Evolutionary conservation across 73 alveolate species (phyloP).

Genomic region (Paramecium biaurelia): DNA sequence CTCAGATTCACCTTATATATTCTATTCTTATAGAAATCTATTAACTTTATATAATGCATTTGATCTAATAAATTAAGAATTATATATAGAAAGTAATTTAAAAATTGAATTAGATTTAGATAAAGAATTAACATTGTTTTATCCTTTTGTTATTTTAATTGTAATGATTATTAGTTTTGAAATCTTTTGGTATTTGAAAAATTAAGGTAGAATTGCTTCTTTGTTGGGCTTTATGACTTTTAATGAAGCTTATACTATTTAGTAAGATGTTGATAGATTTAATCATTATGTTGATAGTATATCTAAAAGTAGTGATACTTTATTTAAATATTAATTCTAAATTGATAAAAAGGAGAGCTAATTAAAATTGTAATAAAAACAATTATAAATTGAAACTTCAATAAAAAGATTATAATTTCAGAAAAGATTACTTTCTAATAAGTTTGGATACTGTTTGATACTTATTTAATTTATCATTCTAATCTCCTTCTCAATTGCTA

Average conservation of each 20-base stretch:
- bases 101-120: not conserved
- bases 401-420: not conserved
- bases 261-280: not conserved
- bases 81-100: not conserved
- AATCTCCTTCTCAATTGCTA: not conserved
- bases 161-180: not conserved
- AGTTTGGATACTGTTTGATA: not conserved
- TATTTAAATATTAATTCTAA: not conserved
- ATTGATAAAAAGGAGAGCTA: not conserved
- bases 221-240: not conserved
- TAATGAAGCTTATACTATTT: not conserved
- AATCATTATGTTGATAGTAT: not conserved
- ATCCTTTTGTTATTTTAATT: not conserved
- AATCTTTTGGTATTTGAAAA: not conserved
- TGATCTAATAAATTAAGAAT: not conserved
- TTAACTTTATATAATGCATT: slow-evolving; percentile 27
- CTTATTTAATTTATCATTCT: not conserved
- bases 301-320: not conserved
- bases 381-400: not conserved
- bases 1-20: slow-evolving; percentile 51
- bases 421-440: not conserved
- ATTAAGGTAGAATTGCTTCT: not conserved
- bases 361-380: not conserved
- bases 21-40: slow-evolving; percentile 32
- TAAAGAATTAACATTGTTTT: not conserved